Percentiles rank a stretch among this genome's conserved stretches.
These are phyloP conservation scores for Puya raimondii DNA, from an alignment of 176 grass and related monocot species.

Conservation along the genomic window DNA sequence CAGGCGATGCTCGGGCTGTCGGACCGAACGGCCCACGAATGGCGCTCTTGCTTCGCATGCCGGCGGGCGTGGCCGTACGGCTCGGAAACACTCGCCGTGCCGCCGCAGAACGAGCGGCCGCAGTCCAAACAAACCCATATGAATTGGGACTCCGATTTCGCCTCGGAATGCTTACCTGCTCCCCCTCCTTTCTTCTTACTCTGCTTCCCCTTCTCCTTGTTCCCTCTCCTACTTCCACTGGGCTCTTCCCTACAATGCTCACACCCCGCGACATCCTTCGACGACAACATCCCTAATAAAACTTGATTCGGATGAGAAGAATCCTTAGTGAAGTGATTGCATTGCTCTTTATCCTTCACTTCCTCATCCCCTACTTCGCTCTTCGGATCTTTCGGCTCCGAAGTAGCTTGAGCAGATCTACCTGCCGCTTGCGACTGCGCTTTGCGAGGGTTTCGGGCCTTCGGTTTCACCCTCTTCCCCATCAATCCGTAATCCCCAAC, in stretches of 20 bases:
- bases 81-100: conserved; percentile 38
- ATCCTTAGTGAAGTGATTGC: conserved; percentile 43
- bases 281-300: conserved; percentile 45
- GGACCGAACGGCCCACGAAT: conserved; percentile 56
- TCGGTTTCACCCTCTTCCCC: conserved; percentile 47
- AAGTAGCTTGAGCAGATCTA: conserved; percentile 33
- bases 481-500: conserved; percentile 23
- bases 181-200: conserved; percentile 59
- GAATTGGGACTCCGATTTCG: conserved; percentile 27
- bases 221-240: conserved; percentile 27
- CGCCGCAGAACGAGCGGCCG: conserved; percentile 62
- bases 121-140: conserved; percentile 90
- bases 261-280: conserved; percentile 36
- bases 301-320: conserved; percentile 41
- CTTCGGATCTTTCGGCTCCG: conserved; percentile 15
- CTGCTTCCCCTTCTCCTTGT: conserved; percentile 51
- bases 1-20: conserved; percentile 40
- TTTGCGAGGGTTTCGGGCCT: conserved; percentile 22
- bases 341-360: conserved; percentile 41
- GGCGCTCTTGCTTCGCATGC: conserved; percentile 79
- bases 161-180: conserved; percentile 13
- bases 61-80: conserved; percentile 88
- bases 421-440: conserved; percentile 18
- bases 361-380: conserved; percentile 18
- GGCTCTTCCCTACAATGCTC: conserved; percentile 81